Evolutionary conservation across 225 moss, liverwort and hornwort genomes (phyloP).

Genomic region (Takakia lepidozioides): DNA sequence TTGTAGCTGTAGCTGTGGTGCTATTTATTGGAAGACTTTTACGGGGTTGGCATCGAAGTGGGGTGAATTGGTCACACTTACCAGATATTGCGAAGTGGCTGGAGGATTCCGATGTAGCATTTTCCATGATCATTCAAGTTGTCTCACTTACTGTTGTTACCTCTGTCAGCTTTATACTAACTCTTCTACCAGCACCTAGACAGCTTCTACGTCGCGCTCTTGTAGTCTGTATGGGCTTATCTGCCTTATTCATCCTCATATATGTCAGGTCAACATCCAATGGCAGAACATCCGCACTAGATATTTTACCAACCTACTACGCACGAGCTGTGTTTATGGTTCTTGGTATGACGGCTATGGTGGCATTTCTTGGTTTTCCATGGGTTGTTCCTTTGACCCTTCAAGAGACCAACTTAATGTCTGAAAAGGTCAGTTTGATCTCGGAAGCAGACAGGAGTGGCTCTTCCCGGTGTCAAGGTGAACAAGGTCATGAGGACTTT

Average conservation of each 20-base stretch:
- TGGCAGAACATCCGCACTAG: slow-evolving; percentile 18
- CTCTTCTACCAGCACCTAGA: slow-evolving; percentile 30
- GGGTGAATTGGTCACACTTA: slow-evolving; percentile 77
- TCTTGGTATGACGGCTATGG: slow-evolving; percentile 35
- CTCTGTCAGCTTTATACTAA: slow-evolving; percentile 30
- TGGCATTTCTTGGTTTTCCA: slow-evolving; percentile 38
- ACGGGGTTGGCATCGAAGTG: slow-evolving; percentile 80
- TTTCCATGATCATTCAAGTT: slow-evolving; percentile 25
- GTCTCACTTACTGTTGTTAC: slow-evolving; percentile 32
- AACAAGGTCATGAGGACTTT: slow-evolving; percentile 14
- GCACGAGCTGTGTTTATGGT: slow-evolving; percentile 55
- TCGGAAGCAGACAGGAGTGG: too few species aligned
- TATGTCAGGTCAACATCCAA: slow-evolving; percentile 21
- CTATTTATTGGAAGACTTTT: slow-evolving; percentile 54
- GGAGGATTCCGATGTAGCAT: slow-evolving; percentile 30
- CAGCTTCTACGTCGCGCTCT: slow-evolving; percentile 33
- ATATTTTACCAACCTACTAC: slow-evolving; percentile 31
- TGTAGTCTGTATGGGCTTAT: slow-evolving; percentile 31
- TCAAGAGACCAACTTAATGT: background rate
- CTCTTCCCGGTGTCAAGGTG: background rate
- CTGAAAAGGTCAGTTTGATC: too few species aligned
- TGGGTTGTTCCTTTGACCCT: slow-evolving; percentile 49
- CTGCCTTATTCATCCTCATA: slow-evolving; percentile 44
- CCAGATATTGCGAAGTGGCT: slow-evolving; percentile 74
- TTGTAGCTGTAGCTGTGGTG: slow-evolving; percentile 29